A percentile compares a stretch with the other conserved stretches of the same genome.
phyloP scores from a whole-genome alignment of 768 basidiomycete genomes.

The Tylopilus vinaceipallidus region DNA sequence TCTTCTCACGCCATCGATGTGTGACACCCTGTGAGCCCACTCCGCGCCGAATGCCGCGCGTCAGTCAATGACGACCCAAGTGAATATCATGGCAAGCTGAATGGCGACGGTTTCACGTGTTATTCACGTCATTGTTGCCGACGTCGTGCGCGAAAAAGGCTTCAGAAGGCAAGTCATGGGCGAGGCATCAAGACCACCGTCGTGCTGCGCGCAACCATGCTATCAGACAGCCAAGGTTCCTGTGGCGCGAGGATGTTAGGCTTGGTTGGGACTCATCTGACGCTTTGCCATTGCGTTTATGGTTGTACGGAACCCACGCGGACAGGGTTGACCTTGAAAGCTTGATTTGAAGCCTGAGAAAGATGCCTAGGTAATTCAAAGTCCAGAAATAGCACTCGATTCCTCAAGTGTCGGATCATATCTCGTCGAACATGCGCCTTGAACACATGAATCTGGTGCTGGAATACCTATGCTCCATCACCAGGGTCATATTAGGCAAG shows the following conservation, averaged over 20 bases:
- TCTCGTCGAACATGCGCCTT: neutral
- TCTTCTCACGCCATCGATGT: neutral
- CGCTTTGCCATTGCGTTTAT: neutral
- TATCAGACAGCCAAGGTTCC: neutral
- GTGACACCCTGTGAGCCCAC: neutral
- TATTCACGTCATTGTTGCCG: neutral
- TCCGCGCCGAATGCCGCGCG: neutral
- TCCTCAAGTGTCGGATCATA: neutral
- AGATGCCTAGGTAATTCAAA: no score
- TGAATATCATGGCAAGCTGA: neutral
- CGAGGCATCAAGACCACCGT: neutral
- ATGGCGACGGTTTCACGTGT: neutral
- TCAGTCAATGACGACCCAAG: no score
- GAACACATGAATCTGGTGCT: neutral
- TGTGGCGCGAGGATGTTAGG: neutral
- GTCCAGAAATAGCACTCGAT: neutral
- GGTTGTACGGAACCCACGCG: neutral
- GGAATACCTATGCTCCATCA: no score
- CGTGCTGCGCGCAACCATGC: neutral
- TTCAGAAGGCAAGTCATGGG: neutral
- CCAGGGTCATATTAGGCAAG: no score
- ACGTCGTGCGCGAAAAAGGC: neutral
- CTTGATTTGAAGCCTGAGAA: no score
- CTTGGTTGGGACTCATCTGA: neutral
- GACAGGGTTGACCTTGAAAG: no score